Evolutionary conservation across 257 asterid genomes (phyloP), one percentile per base, ranked within the genome.

Genomic region (Cordia subcordata): DNA sequence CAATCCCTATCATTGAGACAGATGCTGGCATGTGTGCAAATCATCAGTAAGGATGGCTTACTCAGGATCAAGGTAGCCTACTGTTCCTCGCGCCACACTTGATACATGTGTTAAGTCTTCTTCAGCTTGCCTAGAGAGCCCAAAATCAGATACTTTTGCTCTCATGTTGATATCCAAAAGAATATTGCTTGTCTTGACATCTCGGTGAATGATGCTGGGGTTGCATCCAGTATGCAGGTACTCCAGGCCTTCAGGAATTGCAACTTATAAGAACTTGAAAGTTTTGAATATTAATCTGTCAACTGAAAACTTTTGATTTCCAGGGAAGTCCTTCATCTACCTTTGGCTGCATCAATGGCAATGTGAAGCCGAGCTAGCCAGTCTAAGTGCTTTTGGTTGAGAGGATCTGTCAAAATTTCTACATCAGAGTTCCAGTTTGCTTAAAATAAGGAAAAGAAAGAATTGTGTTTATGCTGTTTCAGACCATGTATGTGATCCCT

Each of bases 41-140:
- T 50, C 50, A 22, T 54, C 35, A 22, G 45, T 21, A 21, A 37
- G 37, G 39, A 51, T 49, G 37, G 57, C 95, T 71, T 78, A 92
- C 99, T 89, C 99, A 10, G 99, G 99, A 66, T 93, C 99, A 20
- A 93, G 96, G 67, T 93, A 93, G 67, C 99, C 99, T 35, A 89
- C 85, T 56, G 99, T 93, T 75, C 97, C 99, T 62, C 94, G 82
- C 17, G 99, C 99, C 61, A 89, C 92, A 45, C 99, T 93, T 22
- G 99, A 93, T 72, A 89, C 60, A 65, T 93, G 96, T 55, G 96
- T 86, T 50, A 84, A 67, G 70, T 92, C 97, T 71, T 86, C 99
- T 72, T 93, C 99, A 44, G 99, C 89, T 80, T 88, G 97, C 76
- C 97, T 88, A 8, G 99, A 93, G 15, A 93, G 88, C 57, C 99